A percentile compares a stretch with the other conserved stretches of the same genome.
Evolutionary conservation across 1,284 basidiomycete species (phyloP).

Genomic region (Sporisorium graminicola): DNA sequence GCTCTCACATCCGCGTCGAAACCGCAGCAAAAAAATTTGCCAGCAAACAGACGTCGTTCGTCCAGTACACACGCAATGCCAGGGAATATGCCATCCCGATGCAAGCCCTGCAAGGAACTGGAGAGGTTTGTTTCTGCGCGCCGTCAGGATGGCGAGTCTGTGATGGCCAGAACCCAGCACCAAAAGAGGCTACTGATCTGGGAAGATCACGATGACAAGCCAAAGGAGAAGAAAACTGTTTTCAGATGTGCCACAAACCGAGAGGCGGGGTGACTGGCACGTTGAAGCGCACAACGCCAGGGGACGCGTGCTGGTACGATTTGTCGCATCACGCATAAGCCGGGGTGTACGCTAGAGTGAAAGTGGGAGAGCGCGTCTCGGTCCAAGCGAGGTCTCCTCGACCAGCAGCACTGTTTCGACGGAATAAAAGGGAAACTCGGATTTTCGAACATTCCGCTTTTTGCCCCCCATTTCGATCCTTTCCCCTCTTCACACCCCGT

Average conservation of each 20-base stretch:
- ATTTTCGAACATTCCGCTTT: background rate
- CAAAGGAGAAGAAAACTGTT: background rate
- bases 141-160: no score
- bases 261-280: background rate
- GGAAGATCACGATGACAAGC: background rate
- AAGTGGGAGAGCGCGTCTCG: background rate
- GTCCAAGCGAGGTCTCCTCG: background rate
- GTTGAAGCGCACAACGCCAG: background rate
- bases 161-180: no score
- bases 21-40: background rate
- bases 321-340: background rate
- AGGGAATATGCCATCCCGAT: background rate
- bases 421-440: slow-evolving; percentile 38
- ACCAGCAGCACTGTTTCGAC: slow-evolving; percentile 11
- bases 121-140: no score
- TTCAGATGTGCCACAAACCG: no score
- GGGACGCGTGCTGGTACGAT: background rate
- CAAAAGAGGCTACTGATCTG: background rate
- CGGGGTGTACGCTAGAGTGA: background rate
- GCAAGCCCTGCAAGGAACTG: no score
- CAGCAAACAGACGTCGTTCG: background rate
- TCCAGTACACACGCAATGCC: background rate
- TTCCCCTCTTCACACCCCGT: background rate
- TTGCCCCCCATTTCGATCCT: background rate
- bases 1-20: no score